These are phyloP conservation scores for Alternaria atra DNA, from an alignment of 2,329 filamentous ascomycete genomes.

Conservation along the genomic window DNA sequence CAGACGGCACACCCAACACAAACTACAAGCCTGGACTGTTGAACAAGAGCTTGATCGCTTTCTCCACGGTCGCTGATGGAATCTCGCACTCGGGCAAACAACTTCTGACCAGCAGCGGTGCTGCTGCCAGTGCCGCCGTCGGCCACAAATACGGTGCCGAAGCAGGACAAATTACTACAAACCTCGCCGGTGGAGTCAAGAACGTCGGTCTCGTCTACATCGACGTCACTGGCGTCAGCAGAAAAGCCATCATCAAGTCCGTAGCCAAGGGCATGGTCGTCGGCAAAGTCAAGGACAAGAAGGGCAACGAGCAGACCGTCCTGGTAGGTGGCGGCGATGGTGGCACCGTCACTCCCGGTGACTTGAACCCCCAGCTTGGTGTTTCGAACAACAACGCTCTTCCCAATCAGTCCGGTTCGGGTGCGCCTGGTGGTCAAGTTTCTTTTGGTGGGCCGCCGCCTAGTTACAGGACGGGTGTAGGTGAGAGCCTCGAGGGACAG, in stretches of 20 bases:
- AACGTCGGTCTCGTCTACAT: constrained; percentile 98
- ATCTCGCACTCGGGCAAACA: constrained; percentile 86
- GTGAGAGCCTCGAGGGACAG: constrained; percentile 49
- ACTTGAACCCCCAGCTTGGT: constrained; percentile 44
- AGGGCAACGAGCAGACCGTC: constrained; percentile 70
- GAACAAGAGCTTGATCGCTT: constrained; percentile 97
- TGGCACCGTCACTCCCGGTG: constrained; percentile 53
- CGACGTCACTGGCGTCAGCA: constrained; percentile 90
- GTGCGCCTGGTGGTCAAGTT: constrained; percentile 41
- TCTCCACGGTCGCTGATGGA: constrained; percentile 92
- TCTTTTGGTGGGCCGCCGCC: constrained; percentile 49
- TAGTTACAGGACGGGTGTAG: constrained; percentile 46
- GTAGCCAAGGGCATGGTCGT: constrained; percentile 96
- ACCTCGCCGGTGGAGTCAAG: constrained; percentile 86
- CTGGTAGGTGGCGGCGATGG: constrained; percentile 75
- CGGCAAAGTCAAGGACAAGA: constrained; percentile 78
- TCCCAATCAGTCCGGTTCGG: constrained; percentile 30
- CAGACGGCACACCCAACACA: constrained; percentile 70
- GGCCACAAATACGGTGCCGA: constrained; percentile 89
- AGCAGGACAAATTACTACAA: constrained; percentile 78
- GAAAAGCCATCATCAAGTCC: constrained; percentile 88
- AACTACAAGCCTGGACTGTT: constrained; percentile 88
- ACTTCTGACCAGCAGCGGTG: constrained; percentile 76
- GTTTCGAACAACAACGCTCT: constrained; percentile 42
- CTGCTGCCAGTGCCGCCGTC: constrained; percentile 85